Conservation (phyloP, 2,329 filamentous ascomycete genomes). For the Aureobasidium mangrovei region DNA sequence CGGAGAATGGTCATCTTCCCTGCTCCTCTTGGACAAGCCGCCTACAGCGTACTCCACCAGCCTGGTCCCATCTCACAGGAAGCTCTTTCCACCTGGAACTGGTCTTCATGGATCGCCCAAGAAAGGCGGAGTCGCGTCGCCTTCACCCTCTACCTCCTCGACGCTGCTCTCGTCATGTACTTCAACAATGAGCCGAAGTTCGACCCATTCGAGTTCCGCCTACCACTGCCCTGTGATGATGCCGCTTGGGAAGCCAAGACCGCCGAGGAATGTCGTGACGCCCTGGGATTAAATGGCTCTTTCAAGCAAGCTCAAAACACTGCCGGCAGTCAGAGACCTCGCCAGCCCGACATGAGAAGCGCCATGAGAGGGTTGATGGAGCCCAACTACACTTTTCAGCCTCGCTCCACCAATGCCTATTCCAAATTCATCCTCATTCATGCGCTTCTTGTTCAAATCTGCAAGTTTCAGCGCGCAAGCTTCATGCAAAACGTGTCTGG, state of each 20-base stretch:
- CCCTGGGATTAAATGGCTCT: constrained; percentile 54
- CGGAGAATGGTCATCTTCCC: constrained; percentile 51
- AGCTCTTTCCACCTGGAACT: constrained; percentile 50
- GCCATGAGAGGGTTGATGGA: constrained; percentile 55
- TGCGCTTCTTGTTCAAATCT: constrained; percentile 56
- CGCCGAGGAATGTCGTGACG: constrained; percentile 52
- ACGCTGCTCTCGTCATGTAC: constrained; percentile 58
- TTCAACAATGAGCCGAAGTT: constrained; percentile 61
- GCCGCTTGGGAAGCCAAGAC: constrained; percentile 62
- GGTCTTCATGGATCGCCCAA: constrained; percentile 60
- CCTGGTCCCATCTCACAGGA: constrained; percentile 37
- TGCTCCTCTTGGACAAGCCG: constrained; percentile 37
- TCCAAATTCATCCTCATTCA: constrained; percentile 69
- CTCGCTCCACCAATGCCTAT: constrained; percentile 60
- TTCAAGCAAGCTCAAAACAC: constrained; percentile 50
- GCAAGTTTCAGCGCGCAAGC: constrained; percentile 39
- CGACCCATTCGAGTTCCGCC: constrained; percentile 53
- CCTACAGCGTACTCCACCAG: constrained; percentile 53
- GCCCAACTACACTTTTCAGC: constrained; percentile 49
- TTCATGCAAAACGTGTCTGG: constrained; percentile 18
- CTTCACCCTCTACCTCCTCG: constrained; percentile 56
- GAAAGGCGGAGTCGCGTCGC: constrained; percentile 59
- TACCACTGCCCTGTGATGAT: constrained; percentile 65
- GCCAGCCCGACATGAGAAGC: constrained; percentile 56
- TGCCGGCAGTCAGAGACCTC: constrained; percentile 53